A percentile compares a stretch with the other conserved stretches of the same genome.
phyloP scores from a whole-genome alignment of 257 asterid species.

The Solanum microdontum region DNA sequence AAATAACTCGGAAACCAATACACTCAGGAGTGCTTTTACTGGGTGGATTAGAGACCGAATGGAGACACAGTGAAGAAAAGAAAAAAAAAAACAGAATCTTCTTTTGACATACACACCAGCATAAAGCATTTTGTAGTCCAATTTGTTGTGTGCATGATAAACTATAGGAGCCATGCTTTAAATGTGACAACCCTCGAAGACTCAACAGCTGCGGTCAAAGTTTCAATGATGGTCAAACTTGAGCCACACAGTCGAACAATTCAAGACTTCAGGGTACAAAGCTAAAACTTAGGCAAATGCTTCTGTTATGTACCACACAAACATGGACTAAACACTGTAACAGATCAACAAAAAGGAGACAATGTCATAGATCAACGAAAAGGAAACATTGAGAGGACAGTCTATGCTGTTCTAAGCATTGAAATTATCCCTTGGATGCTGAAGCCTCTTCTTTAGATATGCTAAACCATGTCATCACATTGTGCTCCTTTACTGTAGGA shows the following conservation, averaged over 20 bases:
- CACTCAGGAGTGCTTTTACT: not conserved
- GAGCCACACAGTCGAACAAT: not conserved
- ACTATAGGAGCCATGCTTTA: not conserved
- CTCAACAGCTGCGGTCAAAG: not conserved
- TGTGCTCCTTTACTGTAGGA: not conserved
- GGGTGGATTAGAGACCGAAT: not conserved
- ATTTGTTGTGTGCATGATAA: not conserved
- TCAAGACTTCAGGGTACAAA: not conserved
- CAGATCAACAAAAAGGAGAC: not conserved
- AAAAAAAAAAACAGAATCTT: not conserved
- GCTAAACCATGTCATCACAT: not conserved
- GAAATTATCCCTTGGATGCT: not conserved
- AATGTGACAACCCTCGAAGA: not conserved
- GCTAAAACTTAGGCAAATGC: not conserved
- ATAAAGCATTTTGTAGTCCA: not conserved
- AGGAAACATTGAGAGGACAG: not conserved
- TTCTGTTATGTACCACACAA: not conserved
- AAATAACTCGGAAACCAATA: not conserved
- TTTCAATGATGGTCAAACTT: not conserved
- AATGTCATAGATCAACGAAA: not conserved
- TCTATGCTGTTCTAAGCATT: not conserved
- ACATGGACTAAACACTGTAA: not conserved
- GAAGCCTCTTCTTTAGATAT: not conserved
- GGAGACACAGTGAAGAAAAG: not conserved
- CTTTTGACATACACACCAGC: not conserved